These are phyloP conservation scores for Apiospora marii DNA, from an alignment of 2,329 filamentous ascomycete species.

Conservation along the genomic window DNA sequence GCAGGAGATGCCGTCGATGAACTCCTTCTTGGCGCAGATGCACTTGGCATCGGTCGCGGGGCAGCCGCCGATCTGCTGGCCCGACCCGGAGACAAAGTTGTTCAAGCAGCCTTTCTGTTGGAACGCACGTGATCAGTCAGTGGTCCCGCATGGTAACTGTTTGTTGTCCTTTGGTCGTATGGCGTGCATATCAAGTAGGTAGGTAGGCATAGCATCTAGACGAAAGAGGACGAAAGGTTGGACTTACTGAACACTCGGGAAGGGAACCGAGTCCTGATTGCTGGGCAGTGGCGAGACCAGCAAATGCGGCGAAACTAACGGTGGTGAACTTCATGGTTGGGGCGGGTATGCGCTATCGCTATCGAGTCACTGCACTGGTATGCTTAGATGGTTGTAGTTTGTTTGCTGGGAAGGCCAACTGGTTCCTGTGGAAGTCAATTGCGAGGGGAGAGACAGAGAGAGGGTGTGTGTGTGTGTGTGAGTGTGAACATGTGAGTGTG, in stretches of 20 bases:
- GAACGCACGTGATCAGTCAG: neutral
- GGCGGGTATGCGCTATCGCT: neutral
- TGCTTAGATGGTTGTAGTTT: neutral
- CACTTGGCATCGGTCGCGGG: constrained; percentile 51
- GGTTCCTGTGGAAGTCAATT: neutral
- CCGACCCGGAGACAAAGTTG: constrained; percentile 41
- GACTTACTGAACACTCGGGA: constrained; percentile 4
- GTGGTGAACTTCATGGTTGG: neutral
- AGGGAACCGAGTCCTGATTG: constrained; percentile 10
- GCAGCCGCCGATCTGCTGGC: constrained; percentile 50
- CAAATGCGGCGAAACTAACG: neutral
- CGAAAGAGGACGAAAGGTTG: neutral
- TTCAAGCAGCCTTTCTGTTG: constrained; percentile 42
- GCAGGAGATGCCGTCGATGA: constrained; percentile 57
- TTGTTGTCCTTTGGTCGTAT: neutral
- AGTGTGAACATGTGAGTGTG: no score
- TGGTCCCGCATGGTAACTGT: neutral
- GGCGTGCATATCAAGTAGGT: neutral
- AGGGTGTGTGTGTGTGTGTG: no score
- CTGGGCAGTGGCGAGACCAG: constrained; percentile 13
- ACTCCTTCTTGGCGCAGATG: constrained; percentile 54
- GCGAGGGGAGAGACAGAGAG: neutral
- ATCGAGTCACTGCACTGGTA: neutral
- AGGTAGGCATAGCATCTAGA: neutral
- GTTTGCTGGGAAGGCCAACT: neutral